Evolutionary conservation across 768 basidiomycete species (phyloP), one percentile per base, ranked within the genome.

Genomic region (Filobasidium wieringae): DNA sequence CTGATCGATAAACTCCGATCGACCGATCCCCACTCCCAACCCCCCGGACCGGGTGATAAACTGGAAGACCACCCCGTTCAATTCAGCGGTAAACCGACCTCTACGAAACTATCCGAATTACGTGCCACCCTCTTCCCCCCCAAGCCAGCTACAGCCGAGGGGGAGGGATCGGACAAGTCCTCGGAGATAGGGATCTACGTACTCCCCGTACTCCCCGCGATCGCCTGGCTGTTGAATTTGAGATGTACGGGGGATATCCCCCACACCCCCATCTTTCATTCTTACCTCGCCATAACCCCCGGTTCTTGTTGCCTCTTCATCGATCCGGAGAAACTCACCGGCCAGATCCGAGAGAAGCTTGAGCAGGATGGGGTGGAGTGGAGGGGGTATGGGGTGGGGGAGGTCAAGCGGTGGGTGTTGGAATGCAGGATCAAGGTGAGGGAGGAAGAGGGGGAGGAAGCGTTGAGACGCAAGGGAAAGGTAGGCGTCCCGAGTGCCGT

Each of bases 201-300:
- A 37, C 76, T 87, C 12, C 81, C 80, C 43, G 60, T 70, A 14
- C 64, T 77, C 11, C 68, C 71, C 5, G 57, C 72, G n/a, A 85
- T 75, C 82, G 93, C 93, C 0, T 95, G 88, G 77, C 66, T 87
- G 2, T 77, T 96, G 32, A 97, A 97, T 68, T 76, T 92, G 54
- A 85, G 93, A 50, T 92, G 91, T 33, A 60, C 56, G 14, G 80
- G 81, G 2, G 92, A 96, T 66, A 84, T 96, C 47, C 88, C 88
- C 0, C 88, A 83, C 77, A 91, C 88, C 69, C 93, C 93, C 0
- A 80, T 97, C 8, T 93, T 95, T 76, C 86, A 86, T 52, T 81
- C 86, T 0, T 97, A 93, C 68, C 74, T 92, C 19, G 87, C 84
- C 65, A 78, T 96, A 37, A 79, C 83, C 3, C 69, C 80, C 8